phyloP scores from a whole-genome alignment of 805 yeast species.

The Zygosaccharomyces kombuchaensis region DNA sequence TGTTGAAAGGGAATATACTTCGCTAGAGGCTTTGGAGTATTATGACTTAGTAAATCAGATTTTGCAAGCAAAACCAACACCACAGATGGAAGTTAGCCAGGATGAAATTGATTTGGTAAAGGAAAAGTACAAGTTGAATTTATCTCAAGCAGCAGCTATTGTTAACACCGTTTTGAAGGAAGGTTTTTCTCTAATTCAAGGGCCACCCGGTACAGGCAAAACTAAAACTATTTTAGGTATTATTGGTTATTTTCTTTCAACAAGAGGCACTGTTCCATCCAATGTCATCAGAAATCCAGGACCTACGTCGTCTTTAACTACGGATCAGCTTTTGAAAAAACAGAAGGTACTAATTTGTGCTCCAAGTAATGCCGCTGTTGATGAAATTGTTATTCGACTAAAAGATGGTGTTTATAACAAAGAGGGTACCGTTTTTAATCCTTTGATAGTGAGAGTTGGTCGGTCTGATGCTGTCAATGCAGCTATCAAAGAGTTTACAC shows the following conservation, averaged over 20 bases:
- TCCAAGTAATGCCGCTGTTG: constrained; percentile 98
- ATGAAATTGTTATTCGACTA: constrained; percentile 82
- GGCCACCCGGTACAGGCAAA: constrained; percentile 99
- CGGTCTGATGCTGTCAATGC: constrained; percentile 82
- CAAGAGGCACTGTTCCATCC: constrained; percentile 22
- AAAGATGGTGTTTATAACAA: constrained; percentile 63
- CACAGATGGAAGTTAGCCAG: constrained; percentile 23
- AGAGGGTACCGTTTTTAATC: constrained; percentile 49
- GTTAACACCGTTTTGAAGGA: constrained; percentile 58
- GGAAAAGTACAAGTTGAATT: constrained; percentile 57
- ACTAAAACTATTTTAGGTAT: constrained; percentile 94
- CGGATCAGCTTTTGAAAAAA: constrained; percentile 30
- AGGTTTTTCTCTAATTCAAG: constrained; percentile 92
- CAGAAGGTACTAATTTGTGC: constrained; percentile 85
- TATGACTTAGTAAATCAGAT: constrained; percentile 73
- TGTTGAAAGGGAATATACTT: constrained; percentile 85
- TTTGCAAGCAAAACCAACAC: constrained; percentile 56
- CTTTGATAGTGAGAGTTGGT: constrained; percentile 81
- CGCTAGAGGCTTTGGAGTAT: constrained; percentile 74
- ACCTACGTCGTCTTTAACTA: constrained; percentile 18
- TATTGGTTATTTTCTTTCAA: constrained; percentile 68
- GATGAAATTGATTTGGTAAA: constrained; percentile 43
- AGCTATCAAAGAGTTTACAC: constrained; percentile 73
- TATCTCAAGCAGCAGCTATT: constrained; percentile 89
- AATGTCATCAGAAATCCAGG: constrained; percentile 35